Evolutionary conservation across 257 asterid species (phyloP), one percentile per base, ranked within the genome.

Genomic region (Nicotiana tomentosiformis): DNA sequence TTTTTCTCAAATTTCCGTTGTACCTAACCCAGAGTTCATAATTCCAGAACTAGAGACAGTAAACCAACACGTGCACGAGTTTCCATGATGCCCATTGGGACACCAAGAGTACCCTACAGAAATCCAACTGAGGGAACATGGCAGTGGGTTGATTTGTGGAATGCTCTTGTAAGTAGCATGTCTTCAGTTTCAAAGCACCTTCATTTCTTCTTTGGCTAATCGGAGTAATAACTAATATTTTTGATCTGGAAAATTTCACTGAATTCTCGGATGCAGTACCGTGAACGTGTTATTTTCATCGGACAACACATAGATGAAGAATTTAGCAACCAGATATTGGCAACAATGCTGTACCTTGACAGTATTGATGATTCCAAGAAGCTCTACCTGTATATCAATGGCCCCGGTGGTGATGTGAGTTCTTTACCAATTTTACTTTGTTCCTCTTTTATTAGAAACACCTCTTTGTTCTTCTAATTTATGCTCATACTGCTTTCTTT

Each of bases 361-460:
- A 96, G 95, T 81, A 70, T 94, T 86, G 97, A 93, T 7, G 87
- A 88, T 86, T 90, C 95, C 11, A 90, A 87, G 88, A 91, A 82
- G 91, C 91, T 96, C 14, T 90, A 72, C 79, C 53, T 96, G 91
- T 93, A 88, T 86, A 93, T 96, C 72, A 94, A 87, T 88, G 93
- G 97, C 83, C 93, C 97, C 61, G 99, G 99, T 81, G 99, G 99
- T 84, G 99, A 96, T 86, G 99, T 96, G 83, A 90, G 98, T 88
- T 88, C 85, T 80, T 81, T 69, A 10, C 58, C 65, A 55, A 83
- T 46, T 84, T 51, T 33, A 29, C 58, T 51, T 66, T 55, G 46
- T 77, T 53, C 78, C 55, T 57, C 72, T 68, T 57, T 78, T 9
- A 32, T 61, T 49, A 30, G 65, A 76, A 53, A 57, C 58, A 18